Evolutionary conservation across 2,329 filamentous ascomycete species (phyloP).

Genomic region (Ophiostoma triangulosporum): DNA sequence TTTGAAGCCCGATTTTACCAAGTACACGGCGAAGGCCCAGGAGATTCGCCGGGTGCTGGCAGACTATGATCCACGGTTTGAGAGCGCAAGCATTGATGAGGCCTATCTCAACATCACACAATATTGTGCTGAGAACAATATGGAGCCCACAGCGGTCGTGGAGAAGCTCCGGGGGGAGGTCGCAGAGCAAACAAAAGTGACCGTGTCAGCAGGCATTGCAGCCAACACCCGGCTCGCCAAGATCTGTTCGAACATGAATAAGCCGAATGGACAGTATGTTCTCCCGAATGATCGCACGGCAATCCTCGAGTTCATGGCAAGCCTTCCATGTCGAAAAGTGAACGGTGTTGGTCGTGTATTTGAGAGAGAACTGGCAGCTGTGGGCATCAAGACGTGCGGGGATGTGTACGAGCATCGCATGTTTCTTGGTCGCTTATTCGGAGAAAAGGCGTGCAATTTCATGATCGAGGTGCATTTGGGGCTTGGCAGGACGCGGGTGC

Average conservation of each 20-base stretch:
- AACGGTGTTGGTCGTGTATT: slow-evolving; percentile 92
- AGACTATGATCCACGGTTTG: slow-evolving; percentile 81
- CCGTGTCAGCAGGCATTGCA: slow-evolving; percentile 86
- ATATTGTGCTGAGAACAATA: slow-evolving; percentile 58
- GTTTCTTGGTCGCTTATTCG: slow-evolving; percentile 65
- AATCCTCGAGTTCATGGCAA: slow-evolving; percentile 76
- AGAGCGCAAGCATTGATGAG: slow-evolving; percentile 90
- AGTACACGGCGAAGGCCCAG: slow-evolving; percentile 80
- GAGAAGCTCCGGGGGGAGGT: slow-evolving; percentile 67
- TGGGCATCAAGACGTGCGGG: slow-evolving; percentile 78
- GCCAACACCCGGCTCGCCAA: slow-evolving; percentile 90
- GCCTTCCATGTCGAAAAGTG: slow-evolving; percentile 75
- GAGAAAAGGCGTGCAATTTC: slow-evolving; percentile 83
- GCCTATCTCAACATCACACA: slow-evolving; percentile 90
- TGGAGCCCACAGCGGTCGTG: slow-evolving; percentile 61
- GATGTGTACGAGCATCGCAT: slow-evolving; percentile 71
- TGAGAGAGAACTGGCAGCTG: slow-evolving; percentile 76
- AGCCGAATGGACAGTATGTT: slow-evolving; percentile 84
- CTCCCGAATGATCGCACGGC: slow-evolving; percentile 57
- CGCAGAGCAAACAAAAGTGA: slow-evolving; percentile 62
- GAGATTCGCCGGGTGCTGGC: slow-evolving; percentile 73
- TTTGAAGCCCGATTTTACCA: slow-evolving; percentile 74
- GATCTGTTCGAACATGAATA: slow-evolving; percentile 90
- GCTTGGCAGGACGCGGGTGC: slow-evolving; percentile 69
- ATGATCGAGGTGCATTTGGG: slow-evolving; percentile 74